These are phyloP conservation scores for Pezicula carpinea DNA, from an alignment of 2,329 filamentous ascomycete genomes.

Conservation along the genomic window DNA sequence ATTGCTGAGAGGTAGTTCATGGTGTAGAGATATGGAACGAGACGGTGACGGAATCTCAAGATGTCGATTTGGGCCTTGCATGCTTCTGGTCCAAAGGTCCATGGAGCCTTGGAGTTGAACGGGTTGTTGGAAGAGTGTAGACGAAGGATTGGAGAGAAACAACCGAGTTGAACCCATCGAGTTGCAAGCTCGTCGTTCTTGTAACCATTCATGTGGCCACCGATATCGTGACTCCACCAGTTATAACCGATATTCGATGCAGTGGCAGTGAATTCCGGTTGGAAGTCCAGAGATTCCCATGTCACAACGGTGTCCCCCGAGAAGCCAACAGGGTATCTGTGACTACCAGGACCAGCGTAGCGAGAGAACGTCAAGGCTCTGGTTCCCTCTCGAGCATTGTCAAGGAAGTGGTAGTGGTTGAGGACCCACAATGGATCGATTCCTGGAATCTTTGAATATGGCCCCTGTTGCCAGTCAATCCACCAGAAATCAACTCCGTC, in stretches of 20 bases:
- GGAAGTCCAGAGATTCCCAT: constrained; percentile 57
- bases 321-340: constrained; percentile 61
- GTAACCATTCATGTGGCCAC: constrained; percentile 54
- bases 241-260: constrained; percentile 64
- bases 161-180: constrained; percentile 58
- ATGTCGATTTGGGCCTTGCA: constrained; percentile 42
- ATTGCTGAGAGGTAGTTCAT: constrained; percentile 45
- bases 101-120: constrained; percentile 60
- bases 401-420: constrained; percentile 60
- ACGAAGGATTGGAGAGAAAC: constrained; percentile 56
- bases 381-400: constrained; percentile 39
- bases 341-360: constrained; percentile 57
- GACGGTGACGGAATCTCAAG: constrained; percentile 49
- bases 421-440: constrained; percentile 61
- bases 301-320: constrained; percentile 57
- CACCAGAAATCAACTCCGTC: constrained; percentile 61
- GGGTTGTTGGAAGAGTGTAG: constrained; percentile 53
- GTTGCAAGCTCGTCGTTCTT: constrained; percentile 54
- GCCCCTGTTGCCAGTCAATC: constrained; percentile 65
- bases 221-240: constrained; percentile 66
- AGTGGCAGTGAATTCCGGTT: constrained; percentile 63
- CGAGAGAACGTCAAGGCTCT: constrained; percentile 53
- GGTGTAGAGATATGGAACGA: constrained; percentile 57
- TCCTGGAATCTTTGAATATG: constrained; percentile 47
- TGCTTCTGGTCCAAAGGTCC: constrained; percentile 46